phyloP scores from a whole-genome alignment of 2,329 filamentous ascomycete genomes.

The Penicillium sp. region DNA sequence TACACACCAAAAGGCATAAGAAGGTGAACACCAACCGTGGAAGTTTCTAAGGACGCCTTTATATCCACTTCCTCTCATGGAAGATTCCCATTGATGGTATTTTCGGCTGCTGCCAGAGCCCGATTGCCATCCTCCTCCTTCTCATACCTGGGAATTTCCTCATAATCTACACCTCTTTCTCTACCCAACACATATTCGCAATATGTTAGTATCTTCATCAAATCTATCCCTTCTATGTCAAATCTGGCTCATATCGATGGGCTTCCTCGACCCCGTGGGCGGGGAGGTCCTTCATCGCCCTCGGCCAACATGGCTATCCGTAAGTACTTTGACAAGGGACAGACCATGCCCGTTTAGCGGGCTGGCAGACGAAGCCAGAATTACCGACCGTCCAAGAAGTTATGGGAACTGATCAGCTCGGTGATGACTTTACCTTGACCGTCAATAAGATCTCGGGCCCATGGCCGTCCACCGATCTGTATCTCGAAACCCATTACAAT shows the following conservation, averaged over 20 bases:
- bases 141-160: not conserved
- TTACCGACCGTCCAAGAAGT: slow-evolving; percentile 45
- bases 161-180: not conserved
- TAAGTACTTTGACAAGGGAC: not conserved
- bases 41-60: not conserved
- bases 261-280: not conserved
- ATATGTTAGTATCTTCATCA: too few species aligned
- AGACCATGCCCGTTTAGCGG: slow-evolving; percentile 5
- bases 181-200: not conserved
- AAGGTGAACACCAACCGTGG: not conserved
- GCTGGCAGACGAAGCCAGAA: slow-evolving; percentile 43
- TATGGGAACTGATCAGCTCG: slow-evolving; percentile 24
- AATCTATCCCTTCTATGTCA: not conserved
- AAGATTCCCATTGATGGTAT: not conserved
- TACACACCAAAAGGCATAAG: too few species aligned
- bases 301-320: not conserved
- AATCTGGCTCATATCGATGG: not conserved
- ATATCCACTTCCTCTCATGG: not conserved
- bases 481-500: slow-evolving; percentile 72
- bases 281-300: not conserved
- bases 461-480: slow-evolving; percentile 64
- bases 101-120: not conserved
- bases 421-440: slow-evolving; percentile 31
- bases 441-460: slow-evolving; percentile 58
- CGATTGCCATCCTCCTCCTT: not conserved